A percentile compares a stretch with the other conserved stretches of the same genome.
Conservation (phyloP, 2,329 filamentous ascomycete species). For the Pestalotiopsis sp. region DNA sequence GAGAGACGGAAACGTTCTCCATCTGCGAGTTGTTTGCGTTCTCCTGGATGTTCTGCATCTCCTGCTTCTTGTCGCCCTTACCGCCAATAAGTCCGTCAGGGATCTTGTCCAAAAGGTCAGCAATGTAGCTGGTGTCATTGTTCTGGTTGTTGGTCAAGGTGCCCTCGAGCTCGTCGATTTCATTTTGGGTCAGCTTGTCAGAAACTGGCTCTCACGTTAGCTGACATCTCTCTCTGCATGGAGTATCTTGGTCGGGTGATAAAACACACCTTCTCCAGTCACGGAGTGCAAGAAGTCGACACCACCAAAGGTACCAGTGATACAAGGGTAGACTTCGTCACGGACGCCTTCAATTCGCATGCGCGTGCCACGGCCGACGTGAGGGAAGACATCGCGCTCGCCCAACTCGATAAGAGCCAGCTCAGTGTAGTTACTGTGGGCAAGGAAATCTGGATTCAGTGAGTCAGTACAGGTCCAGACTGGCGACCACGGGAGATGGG, state of each 20-base stretch:
- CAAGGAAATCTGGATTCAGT: constrained; percentile 68
- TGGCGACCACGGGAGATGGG: background rate
- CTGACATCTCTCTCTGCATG: too few relatives aligned
- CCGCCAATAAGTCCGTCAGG: constrained; percentile 80
- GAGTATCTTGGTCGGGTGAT: too few relatives aligned
- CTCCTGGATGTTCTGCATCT: constrained; percentile 76
- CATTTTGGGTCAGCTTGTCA: constrained; percentile 88
- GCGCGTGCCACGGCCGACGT: constrained; percentile 75
- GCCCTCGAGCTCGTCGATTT: constrained; percentile 86
- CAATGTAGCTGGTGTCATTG: constrained; percentile 71
- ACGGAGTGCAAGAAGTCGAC: constrained; percentile 94
- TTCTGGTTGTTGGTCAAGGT: constrained; percentile 67
- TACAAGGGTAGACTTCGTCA: constrained; percentile 71
- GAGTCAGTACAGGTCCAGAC: constrained; percentile 10
- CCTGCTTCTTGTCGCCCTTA: constrained; percentile 69
- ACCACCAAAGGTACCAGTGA: constrained; percentile 92
- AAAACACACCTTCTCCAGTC: constrained; percentile 58
- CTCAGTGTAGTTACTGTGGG: constrained; percentile 92
- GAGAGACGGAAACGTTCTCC: constrained; percentile 71
- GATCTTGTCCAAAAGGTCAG: constrained; percentile 78
- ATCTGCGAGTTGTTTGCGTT: constrained; percentile 76
- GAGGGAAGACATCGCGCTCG: constrained; percentile 79
- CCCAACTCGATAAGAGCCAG: constrained; percentile 85
- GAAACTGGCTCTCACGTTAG: constrained; percentile 52
- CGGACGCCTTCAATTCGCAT: constrained; percentile 68